Evolutionary conservation across 345 rosid species (phyloP).

Genomic region (Fremontodendron californicum): DNA sequence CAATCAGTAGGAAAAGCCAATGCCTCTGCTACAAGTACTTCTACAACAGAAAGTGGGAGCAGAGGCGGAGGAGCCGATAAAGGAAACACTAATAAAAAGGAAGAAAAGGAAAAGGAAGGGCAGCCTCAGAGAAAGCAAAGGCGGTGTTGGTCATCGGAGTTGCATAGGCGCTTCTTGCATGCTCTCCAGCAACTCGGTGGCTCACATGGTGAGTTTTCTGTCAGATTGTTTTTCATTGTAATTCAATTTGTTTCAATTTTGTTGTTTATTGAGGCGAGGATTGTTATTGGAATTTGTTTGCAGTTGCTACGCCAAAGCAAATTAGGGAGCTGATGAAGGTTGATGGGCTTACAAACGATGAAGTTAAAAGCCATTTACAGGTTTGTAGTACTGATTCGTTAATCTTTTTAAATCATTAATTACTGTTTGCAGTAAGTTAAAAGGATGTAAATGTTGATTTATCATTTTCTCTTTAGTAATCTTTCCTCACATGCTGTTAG

Average conservation of each 20-base stretch:
- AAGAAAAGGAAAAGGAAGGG: slow-evolving; percentile 33
- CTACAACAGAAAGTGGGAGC: slow-evolving; percentile 30
- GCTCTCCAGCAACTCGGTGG: slow-evolving; percentile 97
- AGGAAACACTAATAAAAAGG: slow-evolving; percentile 26
- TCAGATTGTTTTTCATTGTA: no score
- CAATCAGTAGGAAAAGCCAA: slow-evolving; percentile 27
- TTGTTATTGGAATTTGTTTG: slow-evolving; percentile 14
- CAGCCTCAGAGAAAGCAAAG: slow-evolving; percentile 65
- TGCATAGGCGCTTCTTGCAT: slow-evolving; percentile 74
- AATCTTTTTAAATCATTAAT: not conserved
- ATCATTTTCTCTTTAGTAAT: not conserved
- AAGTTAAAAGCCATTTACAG: slow-evolving; percentile 99
- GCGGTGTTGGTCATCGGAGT: slow-evolving; percentile 94
- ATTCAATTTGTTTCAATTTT: not conserved
- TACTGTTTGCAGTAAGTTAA: not conserved
- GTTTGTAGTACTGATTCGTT: slow-evolving; percentile 26
- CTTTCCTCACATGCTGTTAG: not conserved
- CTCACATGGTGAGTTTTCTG: slow-evolving; percentile 52
- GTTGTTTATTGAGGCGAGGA: not conserved
- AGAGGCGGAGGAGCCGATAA: not conserved
- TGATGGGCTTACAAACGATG: slow-evolving; percentile 91
- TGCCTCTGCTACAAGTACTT: slow-evolving; percentile 39
- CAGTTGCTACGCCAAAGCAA: slow-evolving; percentile 94
- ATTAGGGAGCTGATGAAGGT: slow-evolving; percentile 95
- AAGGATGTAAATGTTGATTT: not conserved